Conservation (phyloP, 2,329 filamentous ascomycete genomes). For the Penicillium sp. region DNA sequence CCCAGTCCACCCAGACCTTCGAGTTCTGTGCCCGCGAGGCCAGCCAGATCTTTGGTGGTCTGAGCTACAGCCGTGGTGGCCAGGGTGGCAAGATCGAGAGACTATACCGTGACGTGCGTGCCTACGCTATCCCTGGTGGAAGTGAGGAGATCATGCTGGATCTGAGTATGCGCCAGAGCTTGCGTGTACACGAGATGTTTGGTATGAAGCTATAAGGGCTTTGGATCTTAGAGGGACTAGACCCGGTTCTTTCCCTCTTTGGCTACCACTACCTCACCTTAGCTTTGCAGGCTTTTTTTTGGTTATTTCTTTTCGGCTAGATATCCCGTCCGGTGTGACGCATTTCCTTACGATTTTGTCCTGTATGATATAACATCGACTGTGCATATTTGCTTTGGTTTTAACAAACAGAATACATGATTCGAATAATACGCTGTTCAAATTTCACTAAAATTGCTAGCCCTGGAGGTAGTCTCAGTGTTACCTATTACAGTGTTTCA, state of each 20-base stretch:
- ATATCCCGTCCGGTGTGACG: conserved; percentile 23
- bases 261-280: neutral
- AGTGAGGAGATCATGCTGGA: conserved; percentile 99
- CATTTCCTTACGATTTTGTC: conserved; percentile 9
- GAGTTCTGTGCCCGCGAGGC: conserved; percentile 98
- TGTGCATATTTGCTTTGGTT: neutral
- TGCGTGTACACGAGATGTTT: conserved; percentile 84
- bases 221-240: neutral
- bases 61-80: conserved; percentile 88
- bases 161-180: conserved; percentile 84
- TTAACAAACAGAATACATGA: neutral
- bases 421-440: neutral
- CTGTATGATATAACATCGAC: conserved; percentile 16
- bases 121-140: conserved; percentile 94
- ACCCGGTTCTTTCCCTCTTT: neutral
- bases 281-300: conserved; percentile 4
- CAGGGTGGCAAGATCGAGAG: conserved; percentile 95
- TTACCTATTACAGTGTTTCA: too few species aligned
- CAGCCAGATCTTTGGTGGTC: conserved; percentile 93
- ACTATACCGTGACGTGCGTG: conserved; percentile 89
- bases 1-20: conserved; percentile 89
- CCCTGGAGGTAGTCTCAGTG: too few species aligned
- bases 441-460: too few species aligned
- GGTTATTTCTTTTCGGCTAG: conserved; percentile 10
- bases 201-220: conserved; percentile 84